phyloP scores from a whole-genome alignment of 768 basidiomycete genomes.

The Amanita exitialis region DNA sequence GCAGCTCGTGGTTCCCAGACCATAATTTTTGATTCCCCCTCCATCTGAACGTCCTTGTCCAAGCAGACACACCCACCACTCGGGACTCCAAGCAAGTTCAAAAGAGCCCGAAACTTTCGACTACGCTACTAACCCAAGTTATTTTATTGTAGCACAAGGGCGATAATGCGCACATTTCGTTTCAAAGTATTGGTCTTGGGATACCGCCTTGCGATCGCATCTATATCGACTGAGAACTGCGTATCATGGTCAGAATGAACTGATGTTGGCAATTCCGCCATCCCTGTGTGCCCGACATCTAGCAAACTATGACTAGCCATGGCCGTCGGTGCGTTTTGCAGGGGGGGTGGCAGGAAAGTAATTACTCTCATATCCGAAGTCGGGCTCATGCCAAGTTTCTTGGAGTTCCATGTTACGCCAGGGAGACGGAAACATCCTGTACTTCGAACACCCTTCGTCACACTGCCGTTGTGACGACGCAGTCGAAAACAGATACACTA shows the following conservation, averaged over 20 bases:
- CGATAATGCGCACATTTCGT: background rate
- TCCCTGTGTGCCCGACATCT: background rate
- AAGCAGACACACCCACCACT: constrained; percentile 4
- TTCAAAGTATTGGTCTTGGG: background rate
- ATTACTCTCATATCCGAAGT: background rate
- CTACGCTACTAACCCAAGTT: constrained; percentile 2
- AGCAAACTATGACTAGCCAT: background rate
- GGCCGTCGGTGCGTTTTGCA: background rate
- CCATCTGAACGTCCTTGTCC: background rate
- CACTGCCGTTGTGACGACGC: background rate
- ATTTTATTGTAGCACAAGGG: background rate
- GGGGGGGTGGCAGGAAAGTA: constrained; percentile 4
- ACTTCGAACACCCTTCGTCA: background rate
- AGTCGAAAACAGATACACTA: background rate
- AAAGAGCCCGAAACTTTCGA: background rate
- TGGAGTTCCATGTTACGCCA: background rate
- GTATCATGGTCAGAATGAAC: background rate
- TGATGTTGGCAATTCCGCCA: background rate
- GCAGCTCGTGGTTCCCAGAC: constrained; percentile 2
- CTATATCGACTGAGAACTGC: background rate
- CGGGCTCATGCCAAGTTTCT: background rate
- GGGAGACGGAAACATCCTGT: background rate
- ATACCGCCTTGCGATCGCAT: constrained; percentile 1
- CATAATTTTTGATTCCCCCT: background rate
- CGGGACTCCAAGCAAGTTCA: background rate